Evolutionary conservation across 139 green algal species (phyloP), one percentile per base, ranked within the genome.

Genomic region (Monoraphidium neglectum): DNA sequence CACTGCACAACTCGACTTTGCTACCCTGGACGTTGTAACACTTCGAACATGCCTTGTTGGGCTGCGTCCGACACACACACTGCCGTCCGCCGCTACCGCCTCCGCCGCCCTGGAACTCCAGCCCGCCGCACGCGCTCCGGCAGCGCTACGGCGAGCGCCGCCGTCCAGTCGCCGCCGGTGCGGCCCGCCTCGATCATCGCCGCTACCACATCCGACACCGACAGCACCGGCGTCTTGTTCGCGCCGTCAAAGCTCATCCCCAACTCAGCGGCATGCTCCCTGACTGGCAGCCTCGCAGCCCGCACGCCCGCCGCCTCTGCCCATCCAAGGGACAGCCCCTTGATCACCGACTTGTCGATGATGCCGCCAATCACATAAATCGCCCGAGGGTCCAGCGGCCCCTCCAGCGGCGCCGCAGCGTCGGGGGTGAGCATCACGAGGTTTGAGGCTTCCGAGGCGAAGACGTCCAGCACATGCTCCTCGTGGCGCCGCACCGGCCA

Each of bases 301-400:
- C 33, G 21, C 49, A 84, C 26, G 2, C 35, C 43, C 47, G 77
- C 23, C 15, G 60, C 18, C 16, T 49, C 61, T 38, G 68, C 79
- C 13, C 65, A 78, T 10, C 32, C 38, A 16, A 49, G 23, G 1
- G 62, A 81, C 3, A 84, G n/a, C 2, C 68, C 74, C 54, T 71
- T 72, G 4, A 33, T 21, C 26, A 84, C 62, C 37, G 30, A 68
- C 2, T 54, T 24, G 69, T 84, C 79, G n/a, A 84, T 74, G 49
- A 84, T 78, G 38, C 79, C 79, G 1, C 79, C 79, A 32, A 84
- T 71, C 15, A 84, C 63, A 47, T 84, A 84, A 64, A 65, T 49
- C 35, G 59, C 61, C 1, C 13, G 5, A 35, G 33, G 36, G 0
- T 81, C 37, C 57, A 84, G 51, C 2, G 26, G 38, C n/a, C 13